Base-by-base conservation (phyloP, 345 rosid genomes). In the Salix viminalis region DNA sequence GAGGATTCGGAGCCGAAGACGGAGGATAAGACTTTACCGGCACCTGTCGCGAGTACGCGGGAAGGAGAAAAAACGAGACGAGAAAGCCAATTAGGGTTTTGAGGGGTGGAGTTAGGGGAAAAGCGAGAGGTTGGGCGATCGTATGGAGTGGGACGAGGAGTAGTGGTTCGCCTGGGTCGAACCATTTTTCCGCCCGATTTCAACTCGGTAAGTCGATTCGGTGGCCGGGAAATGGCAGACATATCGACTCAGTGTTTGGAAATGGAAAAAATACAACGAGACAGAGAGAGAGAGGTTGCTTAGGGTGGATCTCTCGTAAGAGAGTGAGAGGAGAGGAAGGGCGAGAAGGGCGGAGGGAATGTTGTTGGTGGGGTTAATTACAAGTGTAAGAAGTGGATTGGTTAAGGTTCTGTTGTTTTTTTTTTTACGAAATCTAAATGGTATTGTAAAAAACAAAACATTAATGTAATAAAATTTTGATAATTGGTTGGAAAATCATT, bases 81-180 rank as follows among this genome's bases (percentile, higher is more conserved):
- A 74, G 98, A 90, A 73, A 95, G 84, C 99, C 99, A 95, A 84
- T 86, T 93, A 87, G 94, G 96, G 92, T 85, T 89, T 79, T 84
- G 82, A 23, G 76, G 77, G 60, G 61, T 82, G 24, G 83, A 68
- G 76, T 65, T 81, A 75, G 80, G 70, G 7, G 61, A 76, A 15
- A 72, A 37, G 6, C 32, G 75, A 44, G 73, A 32, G 23, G 72
- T 28, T 4, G 89, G 90, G 2, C 99, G 91, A 71, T 90, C 96
- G 73, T 93, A 95, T 13, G 99, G 99, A 65, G 90, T 87, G 52
- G 75, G 67, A 58, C 75, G n/a, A 30, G 68, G n/a, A 30, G 68
- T 76, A 36, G 81, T 67, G 68, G 83, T 9, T 5, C 93, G 87
- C 81, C 96, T 79, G n/a, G 85, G 69, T 19, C 91, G 92, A 60